Percentiles rank a stretch among this genome's conserved stretches.
Evolutionary conservation across 805 yeast species (phyloP).

Genomic region (Yamadazyma olivae): DNA sequence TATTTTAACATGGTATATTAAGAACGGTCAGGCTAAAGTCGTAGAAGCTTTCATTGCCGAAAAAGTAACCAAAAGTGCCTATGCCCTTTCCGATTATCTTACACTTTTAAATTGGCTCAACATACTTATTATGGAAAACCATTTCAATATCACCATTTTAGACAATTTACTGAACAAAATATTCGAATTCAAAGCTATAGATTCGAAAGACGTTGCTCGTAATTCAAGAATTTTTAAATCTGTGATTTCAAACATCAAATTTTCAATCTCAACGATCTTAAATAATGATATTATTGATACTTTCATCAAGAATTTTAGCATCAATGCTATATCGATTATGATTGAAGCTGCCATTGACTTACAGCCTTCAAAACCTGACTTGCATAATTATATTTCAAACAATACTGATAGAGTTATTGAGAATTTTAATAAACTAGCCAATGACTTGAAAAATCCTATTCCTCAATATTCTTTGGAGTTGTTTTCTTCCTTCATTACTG

Average conservation of each 20-base stretch:
- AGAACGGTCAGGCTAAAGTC: background rate
- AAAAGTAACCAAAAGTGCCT: background rate
- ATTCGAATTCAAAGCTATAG: background rate
- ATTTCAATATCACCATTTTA: background rate
- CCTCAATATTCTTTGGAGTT: slow-evolving; percentile 18
- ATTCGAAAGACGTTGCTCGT: no score
- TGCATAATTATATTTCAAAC: slow-evolving; percentile 5
- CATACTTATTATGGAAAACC: background rate
- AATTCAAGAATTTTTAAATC: slow-evolving; percentile 21
- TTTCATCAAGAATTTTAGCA: slow-evolving; percentile 4
- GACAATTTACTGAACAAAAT: background rate
- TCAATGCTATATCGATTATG: slow-evolving; percentile 10
- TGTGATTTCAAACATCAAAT: slow-evolving; percentile 27
- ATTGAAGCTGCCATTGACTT: slow-evolving; percentile 9
- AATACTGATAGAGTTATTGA: slow-evolving; percentile 1
- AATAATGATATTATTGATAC: slow-evolving; percentile 4
- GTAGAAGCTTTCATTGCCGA: background rate
- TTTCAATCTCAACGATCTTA: slow-evolving; percentile 7
- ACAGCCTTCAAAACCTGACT: slow-evolving; percentile 13
- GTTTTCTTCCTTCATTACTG: slow-evolving; percentile 44
- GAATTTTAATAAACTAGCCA: slow-evolving; percentile 3
- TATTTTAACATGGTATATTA: slow-evolving; percentile 23
- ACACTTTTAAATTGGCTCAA: slow-evolving; percentile 54
- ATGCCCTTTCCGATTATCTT: slow-evolving; percentile 40
- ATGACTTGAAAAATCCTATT: slow-evolving; percentile 1